These are phyloP conservation scores for Colletotrichum sp. DNA, from an alignment of 2,329 filamentous ascomycete genomes.

Conservation along the genomic window DNA sequence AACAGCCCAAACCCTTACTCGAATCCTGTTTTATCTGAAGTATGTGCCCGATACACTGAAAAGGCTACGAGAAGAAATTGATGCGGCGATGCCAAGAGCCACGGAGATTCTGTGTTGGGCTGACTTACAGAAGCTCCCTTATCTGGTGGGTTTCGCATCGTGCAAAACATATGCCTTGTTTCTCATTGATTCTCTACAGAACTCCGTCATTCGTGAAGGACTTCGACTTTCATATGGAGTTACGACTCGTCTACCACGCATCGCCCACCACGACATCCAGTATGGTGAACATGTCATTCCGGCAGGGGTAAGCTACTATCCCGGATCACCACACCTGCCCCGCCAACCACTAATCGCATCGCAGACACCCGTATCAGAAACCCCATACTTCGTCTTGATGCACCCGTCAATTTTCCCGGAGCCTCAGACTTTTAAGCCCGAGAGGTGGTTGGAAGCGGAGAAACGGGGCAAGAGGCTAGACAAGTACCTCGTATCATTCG, in stretches of 20 bases:
- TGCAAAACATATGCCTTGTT: fast-evolving
- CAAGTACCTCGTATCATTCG: slow-evolving; percentile 21
- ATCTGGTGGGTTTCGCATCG: neutral
- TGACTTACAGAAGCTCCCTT: slow-evolving; percentile 11
- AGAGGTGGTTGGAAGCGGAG: slow-evolving; percentile 29
- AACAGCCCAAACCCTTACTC: slow-evolving; percentile 38
- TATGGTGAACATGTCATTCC: slow-evolving; percentile 15
- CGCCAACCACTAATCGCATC: neutral
- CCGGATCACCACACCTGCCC: neutral
- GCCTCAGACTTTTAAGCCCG: slow-evolving; percentile 26
- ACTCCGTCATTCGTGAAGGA: slow-evolving; percentile 7
- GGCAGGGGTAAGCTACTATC: neutral
- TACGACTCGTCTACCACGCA: slow-evolving; percentile 14
- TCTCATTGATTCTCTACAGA: neutral
- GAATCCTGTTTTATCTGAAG: slow-evolving; percentile 37
- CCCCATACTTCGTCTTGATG: slow-evolving; percentile 25
- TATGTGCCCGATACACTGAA: slow-evolving; percentile 27
- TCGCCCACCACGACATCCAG: slow-evolving; percentile 2
- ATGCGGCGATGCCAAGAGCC: slow-evolving; percentile 29
- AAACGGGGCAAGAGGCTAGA: slow-evolving; percentile 9
- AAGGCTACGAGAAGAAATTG: slow-evolving; percentile 30
- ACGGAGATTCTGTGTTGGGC: neutral
- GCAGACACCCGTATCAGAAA: slow-evolving; percentile 26
- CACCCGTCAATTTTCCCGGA: slow-evolving; percentile 28
- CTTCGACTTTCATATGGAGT: slow-evolving; percentile 19